Percentiles rank a stretch among this genome's conserved stretches.
These are phyloP conservation scores for Myriangium duriaei DNA, from an alignment of 2,329 filamentous ascomycete genomes.

Conservation along the genomic window DNA sequence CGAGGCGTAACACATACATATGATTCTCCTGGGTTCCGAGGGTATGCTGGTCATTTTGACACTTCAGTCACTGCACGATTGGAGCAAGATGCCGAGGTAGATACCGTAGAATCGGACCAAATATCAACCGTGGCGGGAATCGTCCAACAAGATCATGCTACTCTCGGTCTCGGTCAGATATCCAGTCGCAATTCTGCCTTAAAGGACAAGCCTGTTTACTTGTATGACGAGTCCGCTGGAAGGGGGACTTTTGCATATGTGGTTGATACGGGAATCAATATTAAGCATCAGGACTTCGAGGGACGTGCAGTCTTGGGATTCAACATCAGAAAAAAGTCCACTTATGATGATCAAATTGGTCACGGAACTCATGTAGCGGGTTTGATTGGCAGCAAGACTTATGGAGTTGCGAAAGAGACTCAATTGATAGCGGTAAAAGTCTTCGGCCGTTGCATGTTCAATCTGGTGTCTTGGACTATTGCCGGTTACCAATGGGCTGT, in stretches of 20 bases:
- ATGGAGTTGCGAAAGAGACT: constrained; percentile 49
- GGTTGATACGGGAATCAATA: constrained; percentile 23
- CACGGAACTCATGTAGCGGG: constrained; percentile 54
- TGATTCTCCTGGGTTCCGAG: constrained; percentile 8
- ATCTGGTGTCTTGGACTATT: constrained; percentile 41
- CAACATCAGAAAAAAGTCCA: constrained; percentile 18
- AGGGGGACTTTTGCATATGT: constrained; percentile 31
- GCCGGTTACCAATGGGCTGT: constrained; percentile 45
- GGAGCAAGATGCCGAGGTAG: constrained; percentile 10
- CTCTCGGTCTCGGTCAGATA: constrained; percentile 15
- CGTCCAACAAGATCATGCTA: constrained; percentile 13
- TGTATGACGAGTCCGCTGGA: constrained; percentile 11
- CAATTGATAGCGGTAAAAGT: constrained; percentile 49
- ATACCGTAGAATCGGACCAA: constrained; percentile 9
- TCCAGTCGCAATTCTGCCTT: constrained; percentile 10
- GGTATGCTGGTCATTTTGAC: constrained; percentile 11
- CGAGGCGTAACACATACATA: constrained; percentile 6
- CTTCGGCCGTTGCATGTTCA: constrained; percentile 35
- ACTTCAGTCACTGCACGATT: constrained; percentile 8
- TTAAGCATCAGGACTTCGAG: constrained; percentile 21
- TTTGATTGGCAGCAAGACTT: constrained; percentile 48
- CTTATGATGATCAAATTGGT: constrained; percentile 39
- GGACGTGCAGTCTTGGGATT: constrained; percentile 24
- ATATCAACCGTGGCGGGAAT: constrained; percentile 10
- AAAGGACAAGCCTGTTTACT: constrained; percentile 11